Evolutionary conservation across 192 early-diverging fungal species (phyloP).

Genomic region (Umbelopsis ramanniana): DNA sequence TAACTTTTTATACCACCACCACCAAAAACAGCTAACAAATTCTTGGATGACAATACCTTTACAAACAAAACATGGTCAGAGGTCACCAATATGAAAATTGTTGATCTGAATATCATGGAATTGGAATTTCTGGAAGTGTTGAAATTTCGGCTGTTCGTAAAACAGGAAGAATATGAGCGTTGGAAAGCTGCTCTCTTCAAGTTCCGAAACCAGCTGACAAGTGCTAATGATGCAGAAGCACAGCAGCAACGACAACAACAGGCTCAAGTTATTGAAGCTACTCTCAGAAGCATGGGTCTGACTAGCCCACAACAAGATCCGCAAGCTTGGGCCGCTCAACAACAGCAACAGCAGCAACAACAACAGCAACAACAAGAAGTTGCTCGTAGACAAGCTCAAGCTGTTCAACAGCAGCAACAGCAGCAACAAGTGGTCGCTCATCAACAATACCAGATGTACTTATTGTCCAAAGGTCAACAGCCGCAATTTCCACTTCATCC

Average conservation of each 20-base stretch:
- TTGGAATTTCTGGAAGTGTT: conserved; percentile 81
- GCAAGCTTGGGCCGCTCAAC: conserved; percentile 28
- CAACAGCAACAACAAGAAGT: conserved; percentile 29
- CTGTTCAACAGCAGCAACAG: conserved; percentile 25
- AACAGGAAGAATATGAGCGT: conserved; percentile 62
- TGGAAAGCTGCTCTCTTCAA: conserved; percentile 62
- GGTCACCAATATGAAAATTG: conserved; percentile 81
- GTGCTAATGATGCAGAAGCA: conserved; percentile 29
- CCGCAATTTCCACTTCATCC: conserved; percentile 38
- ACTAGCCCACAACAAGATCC: conserved; percentile 23
- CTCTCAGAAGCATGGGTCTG: conserved; percentile 39
- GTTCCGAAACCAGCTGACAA: conserved; percentile 40
- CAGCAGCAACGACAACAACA: conserved; percentile 37
- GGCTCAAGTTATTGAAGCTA: conserved; percentile 29
- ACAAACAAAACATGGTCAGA: conserved; percentile 89
- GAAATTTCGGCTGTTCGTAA: conserved; percentile 75
- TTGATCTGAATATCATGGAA: conserved; percentile 83
- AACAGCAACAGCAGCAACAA: conserved; percentile 33
- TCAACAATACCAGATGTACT: conserved; percentile 27
- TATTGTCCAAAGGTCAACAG: conserved; percentile 40
- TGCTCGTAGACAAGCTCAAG: neutral
- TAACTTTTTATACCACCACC: neutral
- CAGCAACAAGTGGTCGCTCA: conserved; percentile 12
- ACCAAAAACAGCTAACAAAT: conserved; percentile 70
- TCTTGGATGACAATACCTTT: conserved; percentile 88